These are phyloP conservation scores for Phytophthora cryptogea DNA, from an alignment of 352 stramenopile species.

Conservation along the genomic window DNA sequence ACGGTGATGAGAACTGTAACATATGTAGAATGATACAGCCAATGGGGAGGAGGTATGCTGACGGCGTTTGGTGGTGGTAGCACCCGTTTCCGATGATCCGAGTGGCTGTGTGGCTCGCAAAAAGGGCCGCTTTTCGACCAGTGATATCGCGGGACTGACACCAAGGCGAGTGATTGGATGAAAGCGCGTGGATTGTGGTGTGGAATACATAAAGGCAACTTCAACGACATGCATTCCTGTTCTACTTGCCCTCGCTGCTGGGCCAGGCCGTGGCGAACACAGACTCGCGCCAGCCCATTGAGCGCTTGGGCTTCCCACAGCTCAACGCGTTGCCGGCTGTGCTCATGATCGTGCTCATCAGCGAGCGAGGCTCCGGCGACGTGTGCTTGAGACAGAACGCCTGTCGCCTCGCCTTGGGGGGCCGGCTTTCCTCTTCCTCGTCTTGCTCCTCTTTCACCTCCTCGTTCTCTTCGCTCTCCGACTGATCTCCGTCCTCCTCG, in stretches of 20 bases:
- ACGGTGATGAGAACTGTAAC: neutral
- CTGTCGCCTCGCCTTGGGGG: slow-evolving; percentile 20
- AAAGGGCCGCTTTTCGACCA: slow-evolving; percentile 1
- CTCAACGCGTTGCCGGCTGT: slow-evolving; percentile 9
- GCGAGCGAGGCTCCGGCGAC: slow-evolving; percentile 14
- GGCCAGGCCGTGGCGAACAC: slow-evolving; percentile 22
- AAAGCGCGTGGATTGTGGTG: slow-evolving; percentile 1
- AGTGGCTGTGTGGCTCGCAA: neutral
- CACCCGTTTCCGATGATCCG: neutral
- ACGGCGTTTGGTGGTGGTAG: neutral
- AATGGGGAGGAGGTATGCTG: neutral
- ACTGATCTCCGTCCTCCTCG: slow-evolving; percentile 8
- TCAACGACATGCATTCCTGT: slow-evolving; percentile 16
- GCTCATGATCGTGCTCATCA: slow-evolving; percentile 29
- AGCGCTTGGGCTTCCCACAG: slow-evolving; percentile 22
- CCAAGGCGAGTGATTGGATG: slow-evolving; percentile 2
- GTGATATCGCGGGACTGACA: neutral
- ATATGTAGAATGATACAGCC: neutral
- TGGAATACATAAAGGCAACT: slow-evolving; percentile 24
- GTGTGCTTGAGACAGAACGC: slow-evolving; percentile 29
- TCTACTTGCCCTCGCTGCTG: neutral
- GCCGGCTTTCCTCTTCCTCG: slow-evolving; percentile 9
- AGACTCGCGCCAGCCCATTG: slow-evolving; percentile 30
- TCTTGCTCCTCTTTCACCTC: slow-evolving; percentile 5
- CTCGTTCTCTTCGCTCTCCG: slow-evolving; percentile 4